phyloP scores from a whole-genome alignment of 1,139 yeast genomes.

The Petasospora rhodanensis region DNA sequence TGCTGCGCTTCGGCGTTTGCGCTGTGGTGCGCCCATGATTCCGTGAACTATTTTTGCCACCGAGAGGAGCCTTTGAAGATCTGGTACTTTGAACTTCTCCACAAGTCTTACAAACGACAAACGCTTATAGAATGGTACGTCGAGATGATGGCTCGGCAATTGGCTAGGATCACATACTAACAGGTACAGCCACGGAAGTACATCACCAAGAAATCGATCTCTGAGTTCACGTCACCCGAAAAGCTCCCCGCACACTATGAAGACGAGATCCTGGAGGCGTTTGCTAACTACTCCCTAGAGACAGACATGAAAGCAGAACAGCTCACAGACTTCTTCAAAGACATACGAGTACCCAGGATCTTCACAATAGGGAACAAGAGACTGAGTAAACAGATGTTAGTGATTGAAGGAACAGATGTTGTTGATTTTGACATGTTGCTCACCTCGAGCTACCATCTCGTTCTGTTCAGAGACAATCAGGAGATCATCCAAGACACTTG shows the following conservation, averaged over 20 bases:
- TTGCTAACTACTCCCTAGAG: conserved; percentile 35
- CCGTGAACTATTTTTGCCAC: no score
- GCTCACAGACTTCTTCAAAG: conserved; percentile 26
- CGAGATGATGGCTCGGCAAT: no score
- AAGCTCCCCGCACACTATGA: conserved; percentile 36
- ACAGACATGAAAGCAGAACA: conserved; percentile 31
- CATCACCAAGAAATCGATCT: conserved; percentile 24
- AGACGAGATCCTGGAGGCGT: conserved; percentile 36
- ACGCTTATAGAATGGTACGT: no score
- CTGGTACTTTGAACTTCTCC: no score
- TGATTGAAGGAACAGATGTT: conserved; percentile 33
- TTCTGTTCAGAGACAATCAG: conserved; percentile 35
- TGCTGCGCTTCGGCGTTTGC: no score
- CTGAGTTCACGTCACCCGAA: conserved; percentile 27
- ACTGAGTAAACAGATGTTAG: conserved; percentile 21
- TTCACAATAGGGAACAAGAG: conserved; percentile 21
- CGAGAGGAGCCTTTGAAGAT: no score
- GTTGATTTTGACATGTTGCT: conserved; percentile 44
- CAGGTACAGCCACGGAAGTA: conserved; percentile 12
- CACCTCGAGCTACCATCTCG: conserved; percentile 34
- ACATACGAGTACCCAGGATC: conserved; percentile 29
- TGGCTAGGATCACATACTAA: neutral
- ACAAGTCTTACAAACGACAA: no score
- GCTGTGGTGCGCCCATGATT: no score
- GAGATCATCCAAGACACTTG: conserved; percentile 34